Conservation (phyloP, 495 filamentous ascomycete species). For the Cercophora newfieldiana region DNA sequence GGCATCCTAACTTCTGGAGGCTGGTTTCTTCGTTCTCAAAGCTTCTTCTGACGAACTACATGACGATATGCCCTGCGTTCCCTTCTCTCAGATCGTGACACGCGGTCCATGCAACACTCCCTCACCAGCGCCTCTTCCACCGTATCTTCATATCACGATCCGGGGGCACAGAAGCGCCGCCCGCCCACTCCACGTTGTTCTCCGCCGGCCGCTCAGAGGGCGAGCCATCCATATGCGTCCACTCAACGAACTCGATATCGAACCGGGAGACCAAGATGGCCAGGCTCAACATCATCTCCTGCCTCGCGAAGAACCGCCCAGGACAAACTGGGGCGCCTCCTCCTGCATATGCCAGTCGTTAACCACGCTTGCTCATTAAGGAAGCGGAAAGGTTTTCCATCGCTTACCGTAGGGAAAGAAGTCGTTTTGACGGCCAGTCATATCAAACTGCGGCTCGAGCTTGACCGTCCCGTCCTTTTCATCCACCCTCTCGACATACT, state of each 20-base stretch:
- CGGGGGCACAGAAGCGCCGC: constrained; percentile 23
- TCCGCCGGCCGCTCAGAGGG: constrained; percentile 22
- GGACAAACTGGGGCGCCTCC: constrained; percentile 36
- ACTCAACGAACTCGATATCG: not conserved
- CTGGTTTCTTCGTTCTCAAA: too few relatives aligned
- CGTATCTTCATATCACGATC: constrained; percentile 33
- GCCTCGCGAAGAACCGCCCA: constrained; percentile 39
- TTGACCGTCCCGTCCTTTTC: not conserved
- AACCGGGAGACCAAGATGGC: not conserved
- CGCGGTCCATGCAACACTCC: not conserved
- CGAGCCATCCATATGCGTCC: constrained; percentile 18
- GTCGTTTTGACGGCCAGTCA: not conserved
- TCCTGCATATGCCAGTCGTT: not conserved
- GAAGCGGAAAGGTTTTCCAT: not conserved
- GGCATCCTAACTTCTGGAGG: not conserved
- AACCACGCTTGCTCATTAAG: not conserved
- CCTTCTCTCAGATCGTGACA: not conserved
- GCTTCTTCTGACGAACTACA: not conserved
- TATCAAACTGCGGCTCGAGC: not conserved
- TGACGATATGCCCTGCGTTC: not conserved
- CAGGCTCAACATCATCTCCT: not conserved
- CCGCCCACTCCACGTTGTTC: constrained; percentile 21
- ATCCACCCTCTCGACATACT: constrained; percentile 13
- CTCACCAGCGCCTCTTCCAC: constrained; percentile 20
- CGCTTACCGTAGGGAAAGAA: constrained; percentile 7